Conservation (phyloP, 1,284 basidiomycete species). For the Malassezia restricta region DNA sequence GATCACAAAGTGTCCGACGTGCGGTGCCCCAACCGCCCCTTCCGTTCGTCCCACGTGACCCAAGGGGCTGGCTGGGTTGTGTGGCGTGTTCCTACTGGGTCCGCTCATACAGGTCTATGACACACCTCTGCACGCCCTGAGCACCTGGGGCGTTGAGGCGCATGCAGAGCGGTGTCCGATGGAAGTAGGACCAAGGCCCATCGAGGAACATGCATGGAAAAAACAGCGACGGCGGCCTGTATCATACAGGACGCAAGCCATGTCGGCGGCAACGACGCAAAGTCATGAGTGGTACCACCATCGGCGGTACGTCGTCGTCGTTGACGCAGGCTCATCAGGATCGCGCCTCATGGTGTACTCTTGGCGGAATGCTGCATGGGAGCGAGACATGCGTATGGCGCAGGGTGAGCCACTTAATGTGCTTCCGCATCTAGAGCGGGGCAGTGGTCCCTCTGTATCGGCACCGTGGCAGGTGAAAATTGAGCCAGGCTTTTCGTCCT, state of each 20-base stretch:
- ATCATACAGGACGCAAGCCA: neutral
- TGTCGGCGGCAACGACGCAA: neutral
- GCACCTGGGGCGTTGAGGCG: no score
- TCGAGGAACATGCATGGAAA: neutral
- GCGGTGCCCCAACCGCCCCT: no score
- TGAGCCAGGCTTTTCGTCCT: conserved; percentile 89
- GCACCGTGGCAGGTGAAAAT: conserved; percentile 69
- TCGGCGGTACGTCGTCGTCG: conserved; percentile 69
- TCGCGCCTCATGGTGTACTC: conserved; percentile 93
- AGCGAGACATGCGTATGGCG: conserved; percentile 43
- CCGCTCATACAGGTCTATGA: no score
- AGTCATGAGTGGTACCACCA: neutral
- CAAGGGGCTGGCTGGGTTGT: no score
- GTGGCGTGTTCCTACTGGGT: no score
- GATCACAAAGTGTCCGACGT: no score
- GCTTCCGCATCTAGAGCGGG: conserved; percentile 81
- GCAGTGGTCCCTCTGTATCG: conserved; percentile 58
- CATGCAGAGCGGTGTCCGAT: no score
- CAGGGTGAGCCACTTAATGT: conserved; percentile 35
- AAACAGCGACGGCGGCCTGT: neutral
- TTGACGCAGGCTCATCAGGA: conserved; percentile 95
- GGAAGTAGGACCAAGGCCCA: no score
- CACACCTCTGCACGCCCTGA: no score
- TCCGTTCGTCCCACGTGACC: no score
- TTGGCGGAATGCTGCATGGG: conserved; percentile 69